Conservation (phyloP, 2,329 filamentous ascomycete species). For the Teratosphaeria zuluensis region DNA sequence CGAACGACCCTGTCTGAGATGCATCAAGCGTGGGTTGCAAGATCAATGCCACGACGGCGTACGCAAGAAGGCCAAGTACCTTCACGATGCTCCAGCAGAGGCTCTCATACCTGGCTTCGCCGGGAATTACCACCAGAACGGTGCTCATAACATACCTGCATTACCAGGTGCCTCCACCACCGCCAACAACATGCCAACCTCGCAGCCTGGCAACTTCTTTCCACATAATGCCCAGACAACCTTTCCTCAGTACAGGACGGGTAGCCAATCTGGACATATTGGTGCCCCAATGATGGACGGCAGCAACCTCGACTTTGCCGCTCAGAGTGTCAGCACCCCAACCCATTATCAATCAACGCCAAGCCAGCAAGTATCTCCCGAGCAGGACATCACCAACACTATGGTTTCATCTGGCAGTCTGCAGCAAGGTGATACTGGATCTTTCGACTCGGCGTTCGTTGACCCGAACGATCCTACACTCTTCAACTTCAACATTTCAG, state of each 20-base stretch:
- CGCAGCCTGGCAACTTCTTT: slow-evolving; percentile 33
- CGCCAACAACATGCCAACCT: slow-evolving; percentile 11
- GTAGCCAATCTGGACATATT: slow-evolving; percentile 25
- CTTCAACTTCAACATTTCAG: slow-evolving; percentile 93
- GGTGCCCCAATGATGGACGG: slow-evolving; percentile 33
- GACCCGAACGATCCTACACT: slow-evolving; percentile 85
- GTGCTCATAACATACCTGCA: slow-evolving; percentile 11
- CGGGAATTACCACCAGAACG: slow-evolving; percentile 46
- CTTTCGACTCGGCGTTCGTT: slow-evolving; percentile 55
- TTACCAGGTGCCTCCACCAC: slow-evolving; percentile 8
- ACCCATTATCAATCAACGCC: slow-evolving; percentile 57
- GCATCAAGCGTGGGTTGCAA: slow-evolving; percentile 84
- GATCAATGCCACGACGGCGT: slow-evolving; percentile 93
- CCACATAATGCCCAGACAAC: slow-evolving; percentile 26
- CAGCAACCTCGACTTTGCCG: slow-evolving; percentile 43
- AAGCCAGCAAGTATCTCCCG: slow-evolving; percentile 39
- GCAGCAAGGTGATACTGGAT: slow-evolving; percentile 29
- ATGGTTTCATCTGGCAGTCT: slow-evolving; percentile 33
- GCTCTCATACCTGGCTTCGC: slow-evolving; percentile 79
- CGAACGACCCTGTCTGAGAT: slow-evolving; percentile 85
- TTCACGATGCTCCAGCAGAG: slow-evolving; percentile 88
- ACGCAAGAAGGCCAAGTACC: slow-evolving; percentile 97
- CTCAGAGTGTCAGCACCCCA: slow-evolving; percentile 51
- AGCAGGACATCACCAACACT: slow-evolving; percentile 39
- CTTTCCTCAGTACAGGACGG: slow-evolving; percentile 32